These are phyloP conservation scores for Aspergillus sergii DNA, from an alignment of 2,329 filamentous ascomycete genomes.

Conservation along the genomic window DNA sequence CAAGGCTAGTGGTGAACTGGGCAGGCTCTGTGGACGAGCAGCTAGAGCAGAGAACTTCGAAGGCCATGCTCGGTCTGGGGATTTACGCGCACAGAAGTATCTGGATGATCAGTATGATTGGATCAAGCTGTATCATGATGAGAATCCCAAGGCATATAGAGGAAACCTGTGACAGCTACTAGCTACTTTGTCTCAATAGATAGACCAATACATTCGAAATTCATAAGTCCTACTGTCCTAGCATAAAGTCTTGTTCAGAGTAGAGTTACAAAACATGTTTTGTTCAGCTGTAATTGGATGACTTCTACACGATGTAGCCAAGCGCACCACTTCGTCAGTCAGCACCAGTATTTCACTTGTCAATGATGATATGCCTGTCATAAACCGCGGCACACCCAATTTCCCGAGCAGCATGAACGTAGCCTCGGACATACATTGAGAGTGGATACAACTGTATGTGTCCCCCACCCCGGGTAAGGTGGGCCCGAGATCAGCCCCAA, in stretches of 20 bases:
- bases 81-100: slow-evolving; percentile 50
- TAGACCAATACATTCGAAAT: background rate
- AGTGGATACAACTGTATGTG: background rate
- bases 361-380: background rate
- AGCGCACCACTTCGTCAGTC: background rate
- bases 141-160: background rate
- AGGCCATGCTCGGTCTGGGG: slow-evolving; percentile 56
- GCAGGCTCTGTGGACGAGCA: slow-evolving; percentile 52
- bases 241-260: background rate
- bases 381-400: background rate
- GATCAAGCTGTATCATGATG: slow-evolving; percentile 33
- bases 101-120: slow-evolving; percentile 48
- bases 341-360: background rate
- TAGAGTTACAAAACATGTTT: background rate
- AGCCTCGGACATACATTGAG: background rate
- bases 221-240: background rate
- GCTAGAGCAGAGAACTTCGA: slow-evolving; percentile 57
- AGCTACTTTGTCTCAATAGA: background rate
- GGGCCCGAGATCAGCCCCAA: background rate
- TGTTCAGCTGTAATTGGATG: background rate
- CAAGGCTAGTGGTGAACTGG: slow-evolving; percentile 52
- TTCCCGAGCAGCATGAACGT: background rate
- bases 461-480: background rate
- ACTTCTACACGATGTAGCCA: background rate
- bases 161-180: background rate